Evolutionary conservation across 2,329 filamentous ascomycete genomes (phyloP).

Genomic region (Xylariaceae sp.): DNA sequence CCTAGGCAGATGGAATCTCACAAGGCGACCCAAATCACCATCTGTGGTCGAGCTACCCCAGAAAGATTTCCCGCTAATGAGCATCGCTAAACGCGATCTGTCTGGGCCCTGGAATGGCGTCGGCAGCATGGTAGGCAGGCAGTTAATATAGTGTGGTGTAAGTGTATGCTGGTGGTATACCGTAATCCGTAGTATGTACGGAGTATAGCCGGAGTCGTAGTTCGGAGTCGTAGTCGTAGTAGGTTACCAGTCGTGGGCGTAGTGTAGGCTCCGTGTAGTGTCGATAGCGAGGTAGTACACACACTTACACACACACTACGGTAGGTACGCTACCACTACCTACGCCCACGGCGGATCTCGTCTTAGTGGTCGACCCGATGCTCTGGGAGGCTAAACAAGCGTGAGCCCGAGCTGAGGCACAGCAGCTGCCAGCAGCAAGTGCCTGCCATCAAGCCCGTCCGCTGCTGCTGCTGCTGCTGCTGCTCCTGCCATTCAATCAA

Average conservation of each 20-base stretch:
- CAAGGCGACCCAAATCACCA: neutral
- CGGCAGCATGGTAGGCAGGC: constrained; percentile 22
- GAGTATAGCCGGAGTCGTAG: too few species aligned
- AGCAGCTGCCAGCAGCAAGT: neutral
- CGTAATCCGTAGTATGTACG: too few species aligned
- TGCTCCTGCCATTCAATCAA: too few species aligned
- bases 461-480: too few species aligned
- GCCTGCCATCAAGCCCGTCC: too few species aligned
- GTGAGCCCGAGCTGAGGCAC: constrained; percentile 28
- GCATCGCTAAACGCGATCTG: constrained; percentile 28
- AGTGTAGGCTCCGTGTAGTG: neutral
- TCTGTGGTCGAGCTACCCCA: constrained; percentile 29
- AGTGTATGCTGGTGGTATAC: neutral
- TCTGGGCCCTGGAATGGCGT: constrained; percentile 33
- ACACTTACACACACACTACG: neutral
- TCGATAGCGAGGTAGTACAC: neutral
- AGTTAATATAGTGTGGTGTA: constrained; percentile 1
- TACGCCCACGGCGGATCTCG: constrained; percentile 23
- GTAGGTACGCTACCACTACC: constrained; percentile 1
- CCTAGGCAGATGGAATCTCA: neutral
- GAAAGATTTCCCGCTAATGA: constrained; percentile 34
- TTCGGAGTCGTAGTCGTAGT: too few species aligned
- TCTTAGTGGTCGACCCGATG: constrained; percentile 26
- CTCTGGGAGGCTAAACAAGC: constrained; percentile 35
- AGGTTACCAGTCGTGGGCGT: neutral